Percentiles rank a stretch among this genome's conserved stretches.
phyloP scores from a whole-genome alignment of 805 yeast genomes.

The Wickerhamiella kurtzmanii region DNA sequence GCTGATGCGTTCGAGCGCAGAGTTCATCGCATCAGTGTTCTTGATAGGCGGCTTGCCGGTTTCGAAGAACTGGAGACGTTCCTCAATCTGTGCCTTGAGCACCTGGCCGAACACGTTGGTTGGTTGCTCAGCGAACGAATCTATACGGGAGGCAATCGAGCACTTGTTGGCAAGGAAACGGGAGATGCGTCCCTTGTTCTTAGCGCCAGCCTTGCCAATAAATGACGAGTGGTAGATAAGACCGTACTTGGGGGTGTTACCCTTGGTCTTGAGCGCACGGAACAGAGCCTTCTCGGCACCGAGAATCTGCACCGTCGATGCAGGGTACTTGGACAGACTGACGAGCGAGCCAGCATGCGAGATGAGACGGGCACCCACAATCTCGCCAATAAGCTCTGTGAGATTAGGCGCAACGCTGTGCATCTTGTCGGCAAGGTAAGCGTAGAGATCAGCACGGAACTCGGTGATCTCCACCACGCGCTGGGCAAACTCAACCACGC shows the following conservation, averaged over 20 bases:
- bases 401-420: constrained; percentile 95
- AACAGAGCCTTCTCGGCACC: constrained; percentile 96
- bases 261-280: constrained; percentile 92
- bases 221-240: constrained; percentile 88
- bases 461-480: constrained; percentile 86
- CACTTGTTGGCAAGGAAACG: constrained; percentile 98
- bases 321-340: constrained; percentile 93
- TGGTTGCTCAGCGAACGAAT: constrained; percentile 92
- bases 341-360: constrained; percentile 98
- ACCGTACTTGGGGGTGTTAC: constrained; percentile 94
- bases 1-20: constrained; percentile 63
- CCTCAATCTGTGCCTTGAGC: constrained; percentile 93
- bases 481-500: constrained; percentile 80
- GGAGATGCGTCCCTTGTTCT: constrained; percentile 98
- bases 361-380: constrained; percentile 95
- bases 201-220: constrained; percentile 85
- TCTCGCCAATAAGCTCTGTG: constrained; percentile 94
- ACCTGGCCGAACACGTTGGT: constrained; percentile 78
- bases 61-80: constrained; percentile 88
- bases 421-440: constrained; percentile 90
- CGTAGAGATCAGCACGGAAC: constrained; percentile 71
- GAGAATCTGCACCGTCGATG: constrained; percentile 93
- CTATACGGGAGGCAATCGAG: constrained; percentile 97
- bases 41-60: constrained; percentile 95
- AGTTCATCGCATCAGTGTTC: constrained; percentile 85